These are phyloP conservation scores for Penicillium lividum DNA, from an alignment of 495 filamentous ascomycete species.

Conservation along the genomic window DNA sequence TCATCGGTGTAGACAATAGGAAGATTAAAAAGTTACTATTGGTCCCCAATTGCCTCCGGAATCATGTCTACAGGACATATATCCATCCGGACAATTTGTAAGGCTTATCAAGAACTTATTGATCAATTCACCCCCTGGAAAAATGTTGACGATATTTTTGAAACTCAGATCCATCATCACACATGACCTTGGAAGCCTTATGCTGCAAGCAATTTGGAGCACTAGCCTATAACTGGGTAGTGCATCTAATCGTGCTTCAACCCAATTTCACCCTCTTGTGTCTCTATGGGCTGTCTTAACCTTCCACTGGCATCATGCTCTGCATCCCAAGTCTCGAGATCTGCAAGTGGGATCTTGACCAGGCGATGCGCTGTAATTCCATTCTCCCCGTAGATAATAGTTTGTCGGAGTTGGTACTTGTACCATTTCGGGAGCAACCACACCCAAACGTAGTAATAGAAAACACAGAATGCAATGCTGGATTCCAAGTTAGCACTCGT, in stretches of 20 bases:
- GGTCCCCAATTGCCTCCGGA: too few relatives aligned
- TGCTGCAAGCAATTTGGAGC: too few relatives aligned
- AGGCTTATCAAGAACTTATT: too few relatives aligned
- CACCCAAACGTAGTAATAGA: slow-evolving; percentile 61
- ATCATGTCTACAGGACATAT: too few relatives aligned
- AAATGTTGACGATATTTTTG: too few relatives aligned
- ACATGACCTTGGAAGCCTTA: too few relatives aligned
- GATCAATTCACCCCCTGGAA: too few relatives aligned
- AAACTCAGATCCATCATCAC: too few relatives aligned
- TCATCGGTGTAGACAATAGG: too few relatives aligned
- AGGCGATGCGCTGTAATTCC: slow-evolving; percentile 53
- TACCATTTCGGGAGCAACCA: slow-evolving; percentile 49
- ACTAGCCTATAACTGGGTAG: too few relatives aligned
- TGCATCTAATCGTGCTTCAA: not conserved
- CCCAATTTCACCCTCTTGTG: not conserved
- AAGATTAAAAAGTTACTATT: too few relatives aligned
- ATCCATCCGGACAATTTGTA: too few relatives aligned
- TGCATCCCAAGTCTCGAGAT: slow-evolving; percentile 54
- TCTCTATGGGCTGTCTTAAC: not conserved
- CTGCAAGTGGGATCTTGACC: slow-evolving; percentile 52
- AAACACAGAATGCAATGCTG: slow-evolving; percentile 50
- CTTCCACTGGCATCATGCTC: slow-evolving; percentile 56
- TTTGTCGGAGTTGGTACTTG: slow-evolving; percentile 55
- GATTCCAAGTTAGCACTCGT: not conserved
- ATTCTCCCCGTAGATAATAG: slow-evolving; percentile 48